A percentile compares a stretch with the other conserved stretches of the same genome.
phyloP scores from a whole-genome alignment of 441 rosid genomes.

The Gossypium davidsonii region DNA sequence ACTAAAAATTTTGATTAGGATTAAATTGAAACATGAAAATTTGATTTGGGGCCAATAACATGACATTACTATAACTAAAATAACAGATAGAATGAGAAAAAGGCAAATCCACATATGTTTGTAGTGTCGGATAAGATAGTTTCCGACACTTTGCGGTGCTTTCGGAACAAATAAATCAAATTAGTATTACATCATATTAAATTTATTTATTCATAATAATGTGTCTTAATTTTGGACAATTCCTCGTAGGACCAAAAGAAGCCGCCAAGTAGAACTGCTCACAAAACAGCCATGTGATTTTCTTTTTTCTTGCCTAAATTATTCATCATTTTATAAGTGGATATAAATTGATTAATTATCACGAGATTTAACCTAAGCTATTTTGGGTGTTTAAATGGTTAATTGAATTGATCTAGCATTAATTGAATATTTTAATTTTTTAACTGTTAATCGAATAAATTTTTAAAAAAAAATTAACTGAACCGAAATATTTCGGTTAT shows the following conservation, averaged over 20 bases:
- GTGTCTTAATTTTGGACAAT: neutral
- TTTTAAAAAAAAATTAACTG: no score
- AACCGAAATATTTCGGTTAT: no score
- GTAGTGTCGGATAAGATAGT: neutral
- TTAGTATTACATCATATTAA: neutral
- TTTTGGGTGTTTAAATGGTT: no score
- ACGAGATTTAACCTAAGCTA: no score
- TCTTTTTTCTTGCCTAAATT: no score
- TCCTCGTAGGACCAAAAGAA: neutral
- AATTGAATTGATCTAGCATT: no score
- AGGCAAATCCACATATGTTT: neutral
- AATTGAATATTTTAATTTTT: no score
- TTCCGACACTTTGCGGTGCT: neutral
- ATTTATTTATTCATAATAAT: neutral
- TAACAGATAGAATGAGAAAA: neutral
- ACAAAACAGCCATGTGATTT: neutral
- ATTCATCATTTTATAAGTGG: no score
- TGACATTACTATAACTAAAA: neutral
- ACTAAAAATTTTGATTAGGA: no score
- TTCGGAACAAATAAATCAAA: neutral
- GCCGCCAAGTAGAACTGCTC: neutral
- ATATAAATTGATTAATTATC: no score
- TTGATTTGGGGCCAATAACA: neutral
- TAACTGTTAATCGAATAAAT: no score
- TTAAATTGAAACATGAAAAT: neutral